These are phyloP conservation scores for Wickerhamiella sorbophila DNA, from an alignment of 805 yeast genomes.

Conservation along the genomic window DNA sequence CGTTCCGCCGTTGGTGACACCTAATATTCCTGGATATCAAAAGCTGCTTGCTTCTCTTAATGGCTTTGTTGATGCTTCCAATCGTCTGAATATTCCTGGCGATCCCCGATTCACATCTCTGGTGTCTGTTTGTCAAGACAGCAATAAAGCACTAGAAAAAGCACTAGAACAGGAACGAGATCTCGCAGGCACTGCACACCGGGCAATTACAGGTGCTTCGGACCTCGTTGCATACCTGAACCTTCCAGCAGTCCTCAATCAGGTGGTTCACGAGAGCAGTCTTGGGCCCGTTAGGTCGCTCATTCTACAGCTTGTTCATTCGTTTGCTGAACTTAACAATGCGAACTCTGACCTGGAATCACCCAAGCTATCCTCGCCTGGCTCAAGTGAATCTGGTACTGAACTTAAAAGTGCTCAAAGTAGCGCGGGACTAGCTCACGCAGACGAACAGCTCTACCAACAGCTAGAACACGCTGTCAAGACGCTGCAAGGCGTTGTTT, in stretches of 20 bases:
- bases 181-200: not conserved
- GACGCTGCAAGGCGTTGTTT: constrained; percentile 23
- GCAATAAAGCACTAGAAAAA: not conserved
- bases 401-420: not conserved
- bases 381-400: not conserved
- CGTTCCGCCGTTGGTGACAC: not conserved
- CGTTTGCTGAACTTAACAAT: constrained; percentile 16
- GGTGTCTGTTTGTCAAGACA: not conserved
- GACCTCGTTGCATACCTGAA: not conserved
- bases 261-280: not conserved
- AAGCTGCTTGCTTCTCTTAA: not conserved
- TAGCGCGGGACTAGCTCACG: constrained; percentile 26
- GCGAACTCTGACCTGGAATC: constrained; percentile 10
- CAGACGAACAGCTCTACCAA: constrained; percentile 54
- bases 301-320: constrained; percentile 1
- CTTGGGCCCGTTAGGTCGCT: constrained; percentile 3
- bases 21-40: not conserved
- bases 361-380: constrained; percentile 1
- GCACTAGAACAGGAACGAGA: not conserved
- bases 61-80: not conserved
- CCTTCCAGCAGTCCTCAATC: not conserved
- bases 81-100: not conserved
- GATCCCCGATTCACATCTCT: not conserved
- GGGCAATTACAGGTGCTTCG: not conserved
- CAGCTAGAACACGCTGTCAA: constrained; percentile 47